Base-by-base conservation (phyloP, 345 rosid genomes). In the Aegle marmelos region DNA sequence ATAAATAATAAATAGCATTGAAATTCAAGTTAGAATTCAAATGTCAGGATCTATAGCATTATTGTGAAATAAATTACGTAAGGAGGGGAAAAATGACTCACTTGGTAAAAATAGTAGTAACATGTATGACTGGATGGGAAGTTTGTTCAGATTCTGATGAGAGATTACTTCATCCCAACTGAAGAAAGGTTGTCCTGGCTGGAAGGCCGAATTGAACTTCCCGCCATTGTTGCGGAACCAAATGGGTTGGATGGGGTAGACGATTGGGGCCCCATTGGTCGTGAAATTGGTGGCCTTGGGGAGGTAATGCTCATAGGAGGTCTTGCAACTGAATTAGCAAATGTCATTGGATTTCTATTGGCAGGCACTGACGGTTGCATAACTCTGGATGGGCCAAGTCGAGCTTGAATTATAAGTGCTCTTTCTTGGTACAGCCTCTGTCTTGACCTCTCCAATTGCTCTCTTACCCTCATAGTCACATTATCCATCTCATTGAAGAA, bases 391-490 rank as follows among this genome's bases (percentile, higher is more conserved):
- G 95, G 84, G 65, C 96, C 97, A 27, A 94, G 96, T 70, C 98
- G 91, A 50, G 98, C 82, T 80, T 97, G 93, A 69, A 97, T 97
- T 85, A 97, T 97, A 85, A 94, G 98, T 57, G 93, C 92, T 70
- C 99, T 86, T 81, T 97, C 98, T 21, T 90, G 93, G 86, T 88
- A 94, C 54, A 97, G 97, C 79, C 88, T 91, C 83, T 94, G 98
- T 80, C 88, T 92, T 71, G 96, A 91, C 82, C 98, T 86, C 69
- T 97, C 98, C 86, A 97, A 84, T 75, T 94, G 98, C 87, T 97
- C 99, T 84, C 86, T 90, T 27, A 89, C 90, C 79, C 93, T 90
- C 82, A 81, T 57, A 50, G 90, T 86, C 83, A 92, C 78, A 77
- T 82, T 86, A 39, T 93, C 98, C 82, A 93, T 82, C 58, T 97